Conservation (phyloP, 2,329 filamentous ascomycete species). For the Penicillium janthinellum region DNA sequence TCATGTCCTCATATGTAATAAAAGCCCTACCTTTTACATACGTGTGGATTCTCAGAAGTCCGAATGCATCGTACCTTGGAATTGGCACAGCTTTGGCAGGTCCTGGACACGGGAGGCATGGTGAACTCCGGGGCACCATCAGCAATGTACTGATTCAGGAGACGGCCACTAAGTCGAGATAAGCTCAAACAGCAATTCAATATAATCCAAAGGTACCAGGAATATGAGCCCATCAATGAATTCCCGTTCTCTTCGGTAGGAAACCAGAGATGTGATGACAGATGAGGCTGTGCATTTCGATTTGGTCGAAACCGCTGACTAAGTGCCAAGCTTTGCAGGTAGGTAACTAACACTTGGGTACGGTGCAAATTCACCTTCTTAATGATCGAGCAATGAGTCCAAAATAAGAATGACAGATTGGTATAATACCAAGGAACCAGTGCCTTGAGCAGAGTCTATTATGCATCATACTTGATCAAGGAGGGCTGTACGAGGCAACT, state of each 20-base stretch:
- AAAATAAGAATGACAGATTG: no score
- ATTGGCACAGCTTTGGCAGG: conserved; percentile 24
- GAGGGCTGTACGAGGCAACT: no score
- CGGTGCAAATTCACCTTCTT: no score
- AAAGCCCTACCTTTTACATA: conserved; percentile 21
- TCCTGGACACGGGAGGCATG: conserved; percentile 14
- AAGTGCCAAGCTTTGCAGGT: not conserved
- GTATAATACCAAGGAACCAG: no score
- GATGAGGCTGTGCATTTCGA: not conserved
- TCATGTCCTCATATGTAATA: not conserved
- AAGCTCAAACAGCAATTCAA: no score
- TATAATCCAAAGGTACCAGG: no score
- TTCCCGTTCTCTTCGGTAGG: no score
- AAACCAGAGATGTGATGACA: not conserved
- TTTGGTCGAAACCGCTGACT: not conserved
- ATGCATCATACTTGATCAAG: no score
- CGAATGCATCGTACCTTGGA: conserved; percentile 28
- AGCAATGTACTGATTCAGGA: not conserved
- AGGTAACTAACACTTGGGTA: no score
- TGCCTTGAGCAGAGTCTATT: no score
- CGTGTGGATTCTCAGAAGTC: conserved; percentile 5
- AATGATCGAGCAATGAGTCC: no score
- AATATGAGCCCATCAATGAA: not conserved
- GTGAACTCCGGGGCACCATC: not conserved
- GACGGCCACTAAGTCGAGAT: not conserved